Percentiles rank a stretch among this genome's conserved stretches.
Evolutionary conservation across 2,329 filamentous ascomycete genomes (phyloP).

Genomic region (Neopestalotiopsis sp.): DNA sequence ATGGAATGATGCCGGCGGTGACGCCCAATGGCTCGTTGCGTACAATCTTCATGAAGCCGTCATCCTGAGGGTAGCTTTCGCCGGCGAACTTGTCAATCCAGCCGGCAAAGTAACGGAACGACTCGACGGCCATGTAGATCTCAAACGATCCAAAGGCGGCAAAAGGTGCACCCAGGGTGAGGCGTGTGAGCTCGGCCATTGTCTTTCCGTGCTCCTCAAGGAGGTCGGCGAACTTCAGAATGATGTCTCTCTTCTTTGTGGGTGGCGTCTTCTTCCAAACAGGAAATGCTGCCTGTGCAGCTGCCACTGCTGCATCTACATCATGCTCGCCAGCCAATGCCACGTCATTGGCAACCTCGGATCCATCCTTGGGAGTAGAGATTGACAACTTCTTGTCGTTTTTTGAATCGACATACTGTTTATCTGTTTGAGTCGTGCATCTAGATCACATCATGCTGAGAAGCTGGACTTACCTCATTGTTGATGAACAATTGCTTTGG

Average conservation of each 20-base stretch:
- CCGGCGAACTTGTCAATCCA: constrained; percentile 41
- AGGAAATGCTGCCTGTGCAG: constrained; percentile 53
- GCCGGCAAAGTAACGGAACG: constrained; percentile 23
- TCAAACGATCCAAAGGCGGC: constrained; percentile 12
- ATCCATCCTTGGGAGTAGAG: constrained; percentile 53
- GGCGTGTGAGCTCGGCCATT: constrained; percentile 45
- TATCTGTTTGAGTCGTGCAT: neutral
- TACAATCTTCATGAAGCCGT: constrained; percentile 24
- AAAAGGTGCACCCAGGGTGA: constrained; percentile 44
- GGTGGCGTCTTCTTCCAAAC: constrained; percentile 19
- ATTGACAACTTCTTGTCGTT: constrained; percentile 51
- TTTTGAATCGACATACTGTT: constrained; percentile 45
- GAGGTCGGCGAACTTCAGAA: constrained; percentile 12
- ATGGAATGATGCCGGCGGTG: constrained; percentile 38
- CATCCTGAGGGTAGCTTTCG: constrained; percentile 42
- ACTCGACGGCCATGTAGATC: constrained; percentile 29
- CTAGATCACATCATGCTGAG: neutral
- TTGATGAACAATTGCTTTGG: constrained; percentile 45
- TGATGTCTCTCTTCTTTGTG: neutral
- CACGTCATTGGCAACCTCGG: constrained; percentile 54
- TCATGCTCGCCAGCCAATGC: constrained; percentile 49
- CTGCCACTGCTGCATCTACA: constrained; percentile 52
- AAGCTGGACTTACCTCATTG: constrained; percentile 35
- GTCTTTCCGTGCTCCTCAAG: constrained; percentile 23
- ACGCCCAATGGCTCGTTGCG: constrained; percentile 10